phyloP scores from a whole-genome alignment of 176 grass and related monocot genomes.

The Oryza nivara region DNA sequence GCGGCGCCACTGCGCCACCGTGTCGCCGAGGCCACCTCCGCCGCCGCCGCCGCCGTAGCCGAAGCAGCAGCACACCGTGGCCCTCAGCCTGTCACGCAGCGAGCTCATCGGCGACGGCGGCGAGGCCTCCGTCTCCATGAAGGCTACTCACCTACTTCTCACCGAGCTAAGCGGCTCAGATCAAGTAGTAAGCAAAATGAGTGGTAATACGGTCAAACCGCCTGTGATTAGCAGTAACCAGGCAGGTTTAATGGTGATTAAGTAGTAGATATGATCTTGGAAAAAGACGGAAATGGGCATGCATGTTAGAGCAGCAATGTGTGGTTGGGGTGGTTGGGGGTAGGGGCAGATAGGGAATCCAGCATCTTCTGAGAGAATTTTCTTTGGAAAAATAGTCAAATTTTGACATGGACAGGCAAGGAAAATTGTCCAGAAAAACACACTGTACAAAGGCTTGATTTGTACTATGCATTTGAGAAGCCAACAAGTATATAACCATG shows the following conservation, averaged over 20 bases:
- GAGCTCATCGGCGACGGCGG: constrained; percentile 16
- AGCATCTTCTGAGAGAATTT: too few species aligned
- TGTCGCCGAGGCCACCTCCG: neutral
- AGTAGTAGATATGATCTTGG: neutral
- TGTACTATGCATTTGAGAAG: neutral
- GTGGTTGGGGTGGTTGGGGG: neutral
- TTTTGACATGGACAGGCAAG: neutral
- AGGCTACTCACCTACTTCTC: neutral
- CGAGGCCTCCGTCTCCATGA: constrained; percentile 35
- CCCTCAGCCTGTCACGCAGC: constrained; percentile 43
- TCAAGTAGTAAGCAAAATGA: neutral
- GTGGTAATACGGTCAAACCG: neutral
- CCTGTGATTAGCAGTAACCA: neutral
- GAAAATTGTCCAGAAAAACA: neutral
- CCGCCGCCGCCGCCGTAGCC: neutral
- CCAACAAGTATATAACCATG: neutral
- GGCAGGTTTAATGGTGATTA: neutral
- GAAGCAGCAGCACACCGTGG: constrained; percentile 61
- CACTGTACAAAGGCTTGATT: neutral
- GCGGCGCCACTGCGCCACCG: constrained; percentile 24
- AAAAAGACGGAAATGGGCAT: constrained; percentile 18
- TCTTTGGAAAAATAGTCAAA: neutral
- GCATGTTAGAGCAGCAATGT: neutral
- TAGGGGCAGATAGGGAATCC: neutral
- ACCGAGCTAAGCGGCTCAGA: too few species aligned